Evolutionary conservation across 306 rosid species (phyloP).

Genomic region (Cicer chorassanicum): DNA sequence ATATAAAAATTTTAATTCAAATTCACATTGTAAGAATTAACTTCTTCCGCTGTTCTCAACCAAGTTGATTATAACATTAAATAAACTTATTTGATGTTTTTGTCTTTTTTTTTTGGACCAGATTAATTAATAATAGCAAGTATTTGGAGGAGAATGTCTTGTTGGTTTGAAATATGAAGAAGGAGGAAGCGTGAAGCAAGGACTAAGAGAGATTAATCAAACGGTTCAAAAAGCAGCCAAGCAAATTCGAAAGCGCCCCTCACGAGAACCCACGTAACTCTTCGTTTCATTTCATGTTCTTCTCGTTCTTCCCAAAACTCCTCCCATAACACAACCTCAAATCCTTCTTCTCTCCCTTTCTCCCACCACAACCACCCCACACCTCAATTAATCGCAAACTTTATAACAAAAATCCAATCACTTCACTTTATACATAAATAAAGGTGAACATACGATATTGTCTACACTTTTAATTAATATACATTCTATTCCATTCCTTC

Average conservation of each 20-base stretch:
- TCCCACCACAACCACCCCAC: not conserved
- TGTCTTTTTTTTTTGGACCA: no score
- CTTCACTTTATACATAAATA: not conserved
- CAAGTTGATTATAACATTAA: no score
- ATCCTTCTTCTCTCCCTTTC: not conserved
- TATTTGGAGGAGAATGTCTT: no score
- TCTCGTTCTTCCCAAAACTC: not conserved
- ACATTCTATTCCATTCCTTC: not conserved
- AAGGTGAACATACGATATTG: no score
- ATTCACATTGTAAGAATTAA: no score
- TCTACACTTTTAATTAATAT: no score
- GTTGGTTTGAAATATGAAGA: not conserved
- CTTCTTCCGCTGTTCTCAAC: no score
- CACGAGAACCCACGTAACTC: not conserved
- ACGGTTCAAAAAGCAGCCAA: not conserved
- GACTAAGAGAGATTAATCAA: slow-evolving; percentile 16
- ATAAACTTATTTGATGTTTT: no score
- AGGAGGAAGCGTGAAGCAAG: slow-evolving; percentile 42
- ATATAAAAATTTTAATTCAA: no score
- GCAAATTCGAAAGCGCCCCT: not conserved
- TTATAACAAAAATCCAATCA: not conserved
- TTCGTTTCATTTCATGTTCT: not conserved
- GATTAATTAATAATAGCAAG: no score
- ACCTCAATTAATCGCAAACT: not conserved
- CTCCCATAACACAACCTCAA: not conserved